Evolutionary conservation across 768 basidiomycete species (phyloP), one percentile per base, ranked within the genome.

Genomic region (Pleurotus platypus): DNA sequence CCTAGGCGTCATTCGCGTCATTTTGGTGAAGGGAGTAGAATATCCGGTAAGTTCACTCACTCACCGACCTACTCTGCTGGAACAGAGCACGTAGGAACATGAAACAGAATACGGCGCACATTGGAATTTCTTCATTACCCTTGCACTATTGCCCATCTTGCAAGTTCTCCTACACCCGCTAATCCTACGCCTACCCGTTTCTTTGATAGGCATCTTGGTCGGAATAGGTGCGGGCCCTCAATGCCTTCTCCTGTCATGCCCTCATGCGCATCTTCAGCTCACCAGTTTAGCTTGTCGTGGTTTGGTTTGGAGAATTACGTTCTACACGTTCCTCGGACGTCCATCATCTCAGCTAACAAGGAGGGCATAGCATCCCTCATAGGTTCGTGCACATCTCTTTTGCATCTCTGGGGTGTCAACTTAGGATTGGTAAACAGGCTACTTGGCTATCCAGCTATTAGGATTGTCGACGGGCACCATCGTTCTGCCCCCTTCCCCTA

Each of bases 121-220:
- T 64, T 99, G 97, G 97, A 98, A 98, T 68, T 98, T 98, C 72
- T 99, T 99, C 79, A 81, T 98, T 62, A 98, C 97, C 0, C 78
- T 98, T 18, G 93, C 89, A 0, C 62, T 92, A 0, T 67, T 98
- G 4, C 94, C 94, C 0, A 66, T 92, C 3, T 70, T 90, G 11
- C 85, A 92, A 65, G 79, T 86, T 2, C 45, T 83, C 0, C 68
- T 94, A 3, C 87, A 90, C 56, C 90, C 91, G 0, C 22, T 92
- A 30, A 77, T 94, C 46, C 65, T 70, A 6, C 42, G 46, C 12
- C 11, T 22, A 12, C 83, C 89, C 0, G 78, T 89, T 39, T 81
- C 86, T 0, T 58, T 86, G 2, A 60, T 94, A 0, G 92, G 83
- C 0, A 60, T 91, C 15, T 58, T 80, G 22, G 72, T 93, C 3